Evolutionary conservation across 805 yeast species (phyloP).

Genomic region (Lipomyces kockii): DNA sequence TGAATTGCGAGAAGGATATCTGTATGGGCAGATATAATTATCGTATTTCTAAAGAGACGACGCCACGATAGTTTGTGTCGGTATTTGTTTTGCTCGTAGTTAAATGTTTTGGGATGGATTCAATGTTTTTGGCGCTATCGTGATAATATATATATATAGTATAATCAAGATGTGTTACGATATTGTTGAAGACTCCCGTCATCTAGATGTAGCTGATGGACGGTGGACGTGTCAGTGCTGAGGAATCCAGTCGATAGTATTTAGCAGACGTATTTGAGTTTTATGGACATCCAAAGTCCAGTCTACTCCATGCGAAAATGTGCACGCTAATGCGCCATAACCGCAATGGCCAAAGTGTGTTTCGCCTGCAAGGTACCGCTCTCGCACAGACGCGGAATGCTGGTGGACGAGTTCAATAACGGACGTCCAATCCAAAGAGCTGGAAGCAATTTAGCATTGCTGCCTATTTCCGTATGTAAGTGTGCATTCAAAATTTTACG

Average conservation of each 20-base stretch:
- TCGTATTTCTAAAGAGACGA: neutral
- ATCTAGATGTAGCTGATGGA: neutral
- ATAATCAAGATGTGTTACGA: neutral
- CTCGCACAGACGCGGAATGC: neutral
- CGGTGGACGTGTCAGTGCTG: no score
- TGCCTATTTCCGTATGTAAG: no score
- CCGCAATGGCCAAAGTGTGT: neutral
- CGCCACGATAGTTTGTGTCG: neutral
- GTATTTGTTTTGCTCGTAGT: neutral
- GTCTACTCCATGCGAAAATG: neutral
- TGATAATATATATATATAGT: neutral
- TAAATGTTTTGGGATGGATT: neutral
- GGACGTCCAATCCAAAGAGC: neutral
- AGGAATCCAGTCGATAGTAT: no score
- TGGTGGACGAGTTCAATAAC: neutral
- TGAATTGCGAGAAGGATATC: constrained; percentile 22
- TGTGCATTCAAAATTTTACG: rapidly evolving
- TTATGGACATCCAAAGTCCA: neutral
- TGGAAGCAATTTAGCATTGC: neutral
- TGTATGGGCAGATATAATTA: constrained; percentile 38
- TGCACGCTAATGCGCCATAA: neutral
- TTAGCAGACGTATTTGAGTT: no score
- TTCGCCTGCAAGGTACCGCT: neutral
- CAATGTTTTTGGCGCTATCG: neutral
- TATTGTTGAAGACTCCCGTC: neutral